Evolutionary conservation across 1,139 yeast species (phyloP), one percentile per base, ranked within the genome.

Genomic region (Hanseniaspora uvarum): DNA sequence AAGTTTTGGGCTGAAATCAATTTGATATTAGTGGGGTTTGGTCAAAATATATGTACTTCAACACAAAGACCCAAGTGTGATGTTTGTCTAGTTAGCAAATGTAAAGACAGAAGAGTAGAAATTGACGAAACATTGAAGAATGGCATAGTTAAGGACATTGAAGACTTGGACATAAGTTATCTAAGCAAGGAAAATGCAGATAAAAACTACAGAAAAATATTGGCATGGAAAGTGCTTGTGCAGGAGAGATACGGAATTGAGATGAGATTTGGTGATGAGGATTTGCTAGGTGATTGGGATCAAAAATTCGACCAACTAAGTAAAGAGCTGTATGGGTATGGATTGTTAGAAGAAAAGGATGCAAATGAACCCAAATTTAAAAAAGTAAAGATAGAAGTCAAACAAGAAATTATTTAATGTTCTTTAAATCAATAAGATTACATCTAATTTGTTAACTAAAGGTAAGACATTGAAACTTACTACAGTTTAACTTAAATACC

Each of bases 11-110:
- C 71, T 2, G 88, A 83, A 52, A 77, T 87, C 26, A 86, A 86
- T 62, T 94, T 94, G 0, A 65, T 81, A 18, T 67, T 86, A 12
- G 95, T 86, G 5, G 95, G 95, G 7, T 86, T 86, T 71, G 95
- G 95, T 11, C 96, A 86, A 65, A 79, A 80, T 2, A 73, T 86
- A 1, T 86, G 96, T 31, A 49, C 53, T 63, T 75, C 79, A 0
- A 86, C 94, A 0, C 72, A 80, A 51, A 78, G 79, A 2, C 68
- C 79, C 37, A 75, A 81, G 58, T 86, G 95, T 65, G 87, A 80
- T 60, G 61, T 80, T 11, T 86, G 95, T 28, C 19, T 49, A 16
- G 53, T 49, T 8, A 34, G 31, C 11, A 19, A 41, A 2, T 49
- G 53, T 26, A 49, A 49, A 31, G 53, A 49, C 23, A 39, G 53